Conservation (phyloP, 441 rosid genomes). For the Dalechampia spathulata region DNA sequence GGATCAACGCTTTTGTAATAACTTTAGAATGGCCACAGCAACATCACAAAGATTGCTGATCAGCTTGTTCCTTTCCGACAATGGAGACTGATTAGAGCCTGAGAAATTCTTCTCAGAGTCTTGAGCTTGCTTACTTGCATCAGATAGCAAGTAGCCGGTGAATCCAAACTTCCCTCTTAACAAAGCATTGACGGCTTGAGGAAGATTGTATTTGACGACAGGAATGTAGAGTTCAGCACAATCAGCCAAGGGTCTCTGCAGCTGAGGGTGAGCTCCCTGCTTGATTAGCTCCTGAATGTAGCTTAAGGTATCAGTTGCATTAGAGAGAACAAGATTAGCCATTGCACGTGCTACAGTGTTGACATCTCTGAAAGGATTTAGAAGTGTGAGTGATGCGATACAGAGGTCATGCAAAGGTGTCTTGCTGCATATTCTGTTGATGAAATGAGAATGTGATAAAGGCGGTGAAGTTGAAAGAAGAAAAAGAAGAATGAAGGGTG, state of each 20-base stretch:
- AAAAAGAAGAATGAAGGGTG: constrained; percentile 5
- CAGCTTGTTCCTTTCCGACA: constrained; percentile 42
- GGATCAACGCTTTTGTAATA: constrained; percentile 25
- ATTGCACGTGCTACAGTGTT: constrained; percentile 44
- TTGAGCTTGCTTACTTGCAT: constrained; percentile 48
- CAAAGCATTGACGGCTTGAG: constrained; percentile 72
- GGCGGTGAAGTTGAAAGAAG: constrained; percentile 10
- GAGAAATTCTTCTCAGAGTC: constrained; percentile 51
- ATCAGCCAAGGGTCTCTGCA: constrained; percentile 56
- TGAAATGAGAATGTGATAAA: constrained; percentile 24
- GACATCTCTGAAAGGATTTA: constrained; percentile 26
- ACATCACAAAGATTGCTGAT: constrained; percentile 52
- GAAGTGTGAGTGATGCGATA: constrained; percentile 31
- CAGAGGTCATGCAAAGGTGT: constrained; percentile 70
- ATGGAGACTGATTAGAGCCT: constrained; percentile 28
- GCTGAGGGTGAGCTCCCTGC: constrained; percentile 37
- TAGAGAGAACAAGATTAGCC: constrained; percentile 39
- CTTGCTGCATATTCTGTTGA: constrained; percentile 47
- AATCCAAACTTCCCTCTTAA: constrained; percentile 41
- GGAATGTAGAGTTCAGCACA: constrained; percentile 83
- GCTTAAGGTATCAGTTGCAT: constrained; percentile 46
- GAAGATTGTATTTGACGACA: constrained; percentile 68
- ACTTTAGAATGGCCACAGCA: constrained; percentile 51
- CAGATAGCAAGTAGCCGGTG: constrained; percentile 51
- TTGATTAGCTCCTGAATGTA: constrained; percentile 40